Evolutionary conservation across 2,329 filamentous ascomycete genomes (phyloP), one percentile per base, ranked within the genome.

Genomic region (Ophiocordyceps polyrhachis-furcata): DNA sequence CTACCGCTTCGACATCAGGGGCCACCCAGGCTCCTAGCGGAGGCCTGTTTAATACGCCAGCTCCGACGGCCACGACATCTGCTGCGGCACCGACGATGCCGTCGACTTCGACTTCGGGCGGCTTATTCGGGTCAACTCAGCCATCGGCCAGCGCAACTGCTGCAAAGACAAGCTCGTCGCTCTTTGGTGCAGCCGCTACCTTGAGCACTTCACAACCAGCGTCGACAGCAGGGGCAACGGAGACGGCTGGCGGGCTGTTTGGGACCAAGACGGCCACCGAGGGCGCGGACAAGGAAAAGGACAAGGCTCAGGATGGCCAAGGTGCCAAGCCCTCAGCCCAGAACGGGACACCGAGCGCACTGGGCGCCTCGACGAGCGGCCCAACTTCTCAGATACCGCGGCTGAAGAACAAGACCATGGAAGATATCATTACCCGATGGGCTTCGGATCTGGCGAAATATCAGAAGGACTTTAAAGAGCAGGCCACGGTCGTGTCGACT

Each of bases 391-490:
- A 87, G 46, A 78, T 93, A 55, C 91, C 89, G 4, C 81, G 91
- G 25, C 70, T 98, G 35, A 94, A 94, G 69, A 94, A 95, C 63
- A 96, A 94, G 67, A 94, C 89, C 0, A 95, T 98, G 83, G 91
- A 98, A 57, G 91, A 98, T 60, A 95, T 98, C 50, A 87, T 98
- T 51, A 95, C 86, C 4, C 79, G 87, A 29, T 98, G 91, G 91
- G 91, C 91, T 2, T 86, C 87, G 0, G 91, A 96, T 57, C 69
- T 98, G 43, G 83, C 87, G 44, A 93, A 93, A 57, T 95, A 98
- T 58, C 89, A 96, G 57, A 93, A 94, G 60, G 86, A 93, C 47
- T 98, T 96, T 67, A 87, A 93, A 58, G 74, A 81, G 31, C 87
- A 96, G 60, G 89, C 93, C 5, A 74, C 79, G 49, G 82, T 87